Conservation (phyloP, 495 filamentous ascomycete genomes). For the Evansstolkia leycettana region DNA sequence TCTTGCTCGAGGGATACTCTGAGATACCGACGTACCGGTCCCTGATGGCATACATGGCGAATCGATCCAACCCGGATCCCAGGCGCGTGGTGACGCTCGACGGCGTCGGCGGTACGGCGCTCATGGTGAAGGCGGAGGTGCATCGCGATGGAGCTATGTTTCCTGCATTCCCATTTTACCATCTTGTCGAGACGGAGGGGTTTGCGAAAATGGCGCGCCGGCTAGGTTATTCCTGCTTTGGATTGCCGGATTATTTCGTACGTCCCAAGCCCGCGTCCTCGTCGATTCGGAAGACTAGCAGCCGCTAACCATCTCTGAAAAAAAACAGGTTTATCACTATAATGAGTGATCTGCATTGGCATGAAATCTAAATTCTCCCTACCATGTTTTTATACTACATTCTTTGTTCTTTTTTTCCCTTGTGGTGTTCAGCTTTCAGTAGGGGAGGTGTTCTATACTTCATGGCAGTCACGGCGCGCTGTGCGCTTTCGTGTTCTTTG, state of each 20-base stretch:
- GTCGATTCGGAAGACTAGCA: not conserved
- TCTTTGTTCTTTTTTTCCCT: not conserved
- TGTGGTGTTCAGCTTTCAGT: no score
- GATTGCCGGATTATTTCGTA: slow-evolving; percentile 94
- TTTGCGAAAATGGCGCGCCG: slow-evolving; percentile 95
- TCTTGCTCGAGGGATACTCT: slow-evolving; percentile 83
- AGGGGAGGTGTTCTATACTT: no score
- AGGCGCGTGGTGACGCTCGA: slow-evolving; percentile 60
- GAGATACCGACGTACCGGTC: slow-evolving; percentile 86
- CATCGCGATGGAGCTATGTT: slow-evolving; percentile 99
- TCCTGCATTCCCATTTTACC: slow-evolving; percentile 89
- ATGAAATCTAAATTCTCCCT: no score
- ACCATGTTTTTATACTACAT: not conserved
- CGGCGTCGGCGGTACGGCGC: slow-evolving; percentile 86
- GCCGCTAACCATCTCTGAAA: slow-evolving; percentile 9
- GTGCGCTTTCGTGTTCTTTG: no score
- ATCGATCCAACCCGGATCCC: slow-evolving; percentile 40
- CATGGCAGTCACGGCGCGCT: no score
- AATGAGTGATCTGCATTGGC: slow-evolving; percentile 53
- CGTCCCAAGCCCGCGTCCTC: slow-evolving; percentile 17
- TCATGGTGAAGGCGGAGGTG: slow-evolving; percentile 94
- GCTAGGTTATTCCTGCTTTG: slow-evolving; percentile 71
- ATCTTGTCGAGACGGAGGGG: slow-evolving; percentile 94
- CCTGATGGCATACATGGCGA: slow-evolving; percentile 79
- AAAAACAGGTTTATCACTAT: slow-evolving; percentile 82